A percentile compares a stretch with the other conserved stretches of the same genome.
These are phyloP conservation scores for Aegilops speltoides DNA, from an alignment of 176 grass and related monocot species.

Conservation along the genomic window DNA sequence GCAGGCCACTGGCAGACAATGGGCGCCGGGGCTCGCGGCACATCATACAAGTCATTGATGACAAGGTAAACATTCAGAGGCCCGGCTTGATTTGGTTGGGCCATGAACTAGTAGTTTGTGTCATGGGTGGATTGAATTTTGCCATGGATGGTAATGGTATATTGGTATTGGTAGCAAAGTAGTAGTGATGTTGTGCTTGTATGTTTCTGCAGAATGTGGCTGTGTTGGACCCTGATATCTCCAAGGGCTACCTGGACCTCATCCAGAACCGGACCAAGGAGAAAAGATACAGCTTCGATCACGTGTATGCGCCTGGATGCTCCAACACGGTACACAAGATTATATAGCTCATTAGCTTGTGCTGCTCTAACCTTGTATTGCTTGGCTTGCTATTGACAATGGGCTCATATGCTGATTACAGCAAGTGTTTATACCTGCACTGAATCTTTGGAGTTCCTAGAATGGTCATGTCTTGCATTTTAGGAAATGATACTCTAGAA, in stretches of 20 bases:
- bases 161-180: not conserved
- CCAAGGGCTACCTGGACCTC: conserved; percentile 91
- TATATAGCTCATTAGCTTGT: not conserved
- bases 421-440: not conserved
- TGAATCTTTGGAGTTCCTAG: not conserved
- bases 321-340: conserved; percentile 65
- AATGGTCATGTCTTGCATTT: not conserved
- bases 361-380: conserved; percentile 5
- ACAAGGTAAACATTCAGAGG: conserved; percentile 45
- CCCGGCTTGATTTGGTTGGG: not conserved
- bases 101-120: not conserved
- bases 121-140: conserved; percentile 12
- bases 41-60: conserved; percentile 95
- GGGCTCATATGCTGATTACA: not conserved
- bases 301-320: conserved; percentile 79
- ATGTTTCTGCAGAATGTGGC: conserved; percentile 62
- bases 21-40: conserved; percentile 68
- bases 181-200: conserved; percentile 6
- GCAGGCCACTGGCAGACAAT: conserved; percentile 76
- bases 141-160: not conserved
- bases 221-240: conserved; percentile 93
- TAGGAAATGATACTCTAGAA: not conserved
- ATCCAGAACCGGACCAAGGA: conserved; percentile 98
- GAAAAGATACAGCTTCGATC: conserved; percentile 92
- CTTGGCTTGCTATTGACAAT: not conserved